Evolutionary conservation across 352 stramenopile genomes (phyloP).

Genomic region (Globisporangium radiosum): DNA sequence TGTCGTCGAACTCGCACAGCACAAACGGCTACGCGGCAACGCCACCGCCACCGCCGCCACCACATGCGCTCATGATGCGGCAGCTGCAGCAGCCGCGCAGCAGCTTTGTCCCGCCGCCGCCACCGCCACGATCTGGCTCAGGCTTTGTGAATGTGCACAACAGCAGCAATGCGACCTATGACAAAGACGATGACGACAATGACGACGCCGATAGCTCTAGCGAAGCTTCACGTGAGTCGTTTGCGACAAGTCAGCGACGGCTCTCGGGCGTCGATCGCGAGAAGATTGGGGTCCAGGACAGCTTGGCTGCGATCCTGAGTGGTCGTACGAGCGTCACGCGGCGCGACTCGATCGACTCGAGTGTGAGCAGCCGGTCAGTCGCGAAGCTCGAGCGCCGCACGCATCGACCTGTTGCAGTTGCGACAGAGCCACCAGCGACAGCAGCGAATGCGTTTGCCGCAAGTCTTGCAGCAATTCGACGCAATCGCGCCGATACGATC

Average conservation of each 20-base stretch:
- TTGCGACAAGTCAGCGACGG: conserved; percentile 33
- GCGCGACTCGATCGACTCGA: conserved; percentile 54
- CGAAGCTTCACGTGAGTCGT: conserved; percentile 31
- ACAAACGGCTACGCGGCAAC: conserved; percentile 13
- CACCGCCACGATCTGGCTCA: conserved; percentile 10
- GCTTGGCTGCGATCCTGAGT: conserved; percentile 55
- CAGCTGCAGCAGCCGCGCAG: neutral
- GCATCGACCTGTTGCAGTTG: neutral
- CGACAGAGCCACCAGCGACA: conserved; percentile 17
- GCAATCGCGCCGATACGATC: conserved; percentile 56
- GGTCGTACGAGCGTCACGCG: conserved; percentile 25
- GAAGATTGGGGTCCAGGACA: conserved; percentile 46
- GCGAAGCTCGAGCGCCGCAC: neutral
- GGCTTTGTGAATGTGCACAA: conserved; percentile 11
- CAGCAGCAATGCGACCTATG: conserved; percentile 28
- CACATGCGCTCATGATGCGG: conserved; percentile 10
- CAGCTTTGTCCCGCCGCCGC: conserved; percentile 11
- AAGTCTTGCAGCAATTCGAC: conserved; percentile 67
- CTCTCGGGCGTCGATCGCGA: conserved; percentile 31
- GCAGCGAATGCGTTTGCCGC: conserved; percentile 58
- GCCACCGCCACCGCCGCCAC: conserved; percentile 12
- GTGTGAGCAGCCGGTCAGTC: conserved; percentile 23
- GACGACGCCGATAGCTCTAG: conserved; percentile 25
- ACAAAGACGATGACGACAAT: conserved; percentile 14
- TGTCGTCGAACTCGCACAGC: conserved; percentile 26